phyloP scores from a whole-genome alignment of 23 red algal species.

The Gracilaria domingensis region DNA sequence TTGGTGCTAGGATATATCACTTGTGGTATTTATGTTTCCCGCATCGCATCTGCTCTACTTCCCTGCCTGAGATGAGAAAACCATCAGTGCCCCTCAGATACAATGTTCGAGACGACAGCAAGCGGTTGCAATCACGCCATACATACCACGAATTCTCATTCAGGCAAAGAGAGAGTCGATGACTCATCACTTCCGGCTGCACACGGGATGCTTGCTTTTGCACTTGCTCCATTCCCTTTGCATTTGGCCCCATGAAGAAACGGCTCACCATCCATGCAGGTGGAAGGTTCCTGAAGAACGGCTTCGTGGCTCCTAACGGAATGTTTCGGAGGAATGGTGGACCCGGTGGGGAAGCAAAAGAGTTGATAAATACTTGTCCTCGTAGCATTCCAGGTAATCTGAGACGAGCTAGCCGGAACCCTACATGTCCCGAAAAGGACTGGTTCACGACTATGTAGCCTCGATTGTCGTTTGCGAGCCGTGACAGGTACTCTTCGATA shows the following conservation, averaged over 20 bases:
- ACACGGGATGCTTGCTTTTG: slow-evolving; percentile 11
- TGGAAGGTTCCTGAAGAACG: slow-evolving; percentile 26
- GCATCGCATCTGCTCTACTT: slow-evolving; percentile 16
- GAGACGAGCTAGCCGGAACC: slow-evolving; percentile 1
- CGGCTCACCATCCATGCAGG: slow-evolving; percentile 45
- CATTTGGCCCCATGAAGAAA: slow-evolving; percentile 39
- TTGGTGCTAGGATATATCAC: not conserved
- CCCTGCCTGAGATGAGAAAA: slow-evolving; percentile 2
- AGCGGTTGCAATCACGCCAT: slow-evolving; percentile 10
- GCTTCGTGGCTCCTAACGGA: not conserved
- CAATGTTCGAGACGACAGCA: slow-evolving; percentile 9
- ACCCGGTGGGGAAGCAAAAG: slow-evolving; percentile 38
- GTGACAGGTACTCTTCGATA: not conserved
- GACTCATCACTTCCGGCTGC: slow-evolving; percentile 35
- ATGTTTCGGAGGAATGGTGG: slow-evolving; percentile 21
- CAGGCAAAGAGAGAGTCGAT: slow-evolving; percentile 14
- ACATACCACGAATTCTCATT: slow-evolving; percentile 22
- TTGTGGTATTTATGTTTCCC: slow-evolving; percentile 47
- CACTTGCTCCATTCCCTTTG: slow-evolving; percentile 17
- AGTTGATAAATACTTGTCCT: slow-evolving; percentile 55
- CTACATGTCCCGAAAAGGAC: slow-evolving; percentile 49
- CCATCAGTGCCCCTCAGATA: slow-evolving; percentile 43
- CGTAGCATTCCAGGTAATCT: not conserved
- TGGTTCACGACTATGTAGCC: slow-evolving; percentile 48
- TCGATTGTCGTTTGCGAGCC: slow-evolving; percentile 21